Evolutionary conservation across 495 filamentous ascomycete species (phyloP), one percentile per base, ranked within the genome.

Genomic region (Penicillium riverlandense): DNA sequence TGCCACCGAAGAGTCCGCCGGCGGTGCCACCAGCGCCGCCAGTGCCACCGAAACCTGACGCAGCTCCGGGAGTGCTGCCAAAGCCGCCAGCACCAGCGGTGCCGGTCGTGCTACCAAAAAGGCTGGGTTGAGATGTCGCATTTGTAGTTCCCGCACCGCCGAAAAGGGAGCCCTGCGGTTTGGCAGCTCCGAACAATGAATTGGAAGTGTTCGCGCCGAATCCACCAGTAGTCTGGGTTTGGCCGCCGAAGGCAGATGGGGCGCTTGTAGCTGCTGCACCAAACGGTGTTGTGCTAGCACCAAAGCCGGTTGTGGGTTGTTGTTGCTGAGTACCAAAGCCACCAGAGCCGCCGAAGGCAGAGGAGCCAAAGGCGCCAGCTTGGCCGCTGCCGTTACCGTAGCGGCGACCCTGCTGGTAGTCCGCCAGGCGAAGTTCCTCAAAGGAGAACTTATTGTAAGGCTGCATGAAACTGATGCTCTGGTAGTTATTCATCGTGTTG

Each of bases 371-470:
- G 5, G 84, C 86, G 29, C 88, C 88, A 35, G 84, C 77, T 57
- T 87, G 84, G 39, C 87, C 88, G 44, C 85, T 86, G 14, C 77
- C 73, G 52, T 88, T 91, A 7, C 89, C 92, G 51, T 72, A 85
- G 31, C 83, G 80, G 44, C 92, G 78, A 16, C 92, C 92, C 70
- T 87, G 82, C 42, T 81, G 78, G 65, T 97, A 98, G 66, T 98
- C 92, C 30, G 78, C 87, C 43, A 95, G 62, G 56, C 92, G 79
- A 37, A 98, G 65, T 63, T 98, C 92, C 56, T 98, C 92, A 31
- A 86, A 79, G 5, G 88, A 96, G 64, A 79, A 96, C 48, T 89
- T 90, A 59, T 78, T 79, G 66, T 96, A 97, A 0, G 88, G 79
- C 37, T 81, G 82, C 75, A 85, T 84, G 52, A 95, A 94, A 11